phyloP scores from a whole-genome alignment of 768 basidiomycete genomes.

The Russula vinacea region DNA sequence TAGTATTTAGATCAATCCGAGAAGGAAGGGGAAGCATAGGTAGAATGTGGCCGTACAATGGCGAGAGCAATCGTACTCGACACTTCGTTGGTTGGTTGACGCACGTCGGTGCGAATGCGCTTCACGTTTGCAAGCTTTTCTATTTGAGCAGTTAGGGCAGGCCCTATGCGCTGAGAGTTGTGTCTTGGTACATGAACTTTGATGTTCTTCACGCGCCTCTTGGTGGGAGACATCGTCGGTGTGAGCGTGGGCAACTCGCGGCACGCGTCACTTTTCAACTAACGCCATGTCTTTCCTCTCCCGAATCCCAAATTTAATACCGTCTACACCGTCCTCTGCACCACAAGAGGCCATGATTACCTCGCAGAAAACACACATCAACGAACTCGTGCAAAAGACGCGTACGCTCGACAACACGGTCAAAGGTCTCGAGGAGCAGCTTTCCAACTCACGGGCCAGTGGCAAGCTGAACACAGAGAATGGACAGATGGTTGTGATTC shows the following conservation, averaged over 20 bases:
- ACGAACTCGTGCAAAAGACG: slow-evolving; percentile 68
- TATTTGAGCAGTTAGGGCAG: slow-evolving; percentile 59
- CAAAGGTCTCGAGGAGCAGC: slow-evolving; percentile 47
- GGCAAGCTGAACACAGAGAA: slow-evolving; percentile 51
- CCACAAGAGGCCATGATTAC: slow-evolving; percentile 51
- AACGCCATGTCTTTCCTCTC: slow-evolving; percentile 18
- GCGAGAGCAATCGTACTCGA: slow-evolving; percentile 52
- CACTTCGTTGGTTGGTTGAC: slow-evolving; percentile 59
- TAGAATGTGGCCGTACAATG: slow-evolving; percentile 48
- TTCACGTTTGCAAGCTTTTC: slow-evolving; percentile 51
- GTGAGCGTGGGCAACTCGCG: background rate
- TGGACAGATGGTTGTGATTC: slow-evolving; percentile 65
- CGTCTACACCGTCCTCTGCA: slow-evolving; percentile 32
- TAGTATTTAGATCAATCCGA: slow-evolving; percentile 27
- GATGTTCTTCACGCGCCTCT: slow-evolving; percentile 50
- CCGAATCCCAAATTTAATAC: slow-evolving; percentile 27
- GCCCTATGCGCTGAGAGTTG: slow-evolving; percentile 67
- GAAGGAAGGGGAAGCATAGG: background rate
- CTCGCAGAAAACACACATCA: slow-evolving; percentile 64
- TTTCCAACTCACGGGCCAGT: slow-evolving; percentile 48
- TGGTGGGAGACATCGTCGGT: slow-evolving; percentile 56
- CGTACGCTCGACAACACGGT: slow-evolving; percentile 60
- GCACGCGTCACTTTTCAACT: background rate
- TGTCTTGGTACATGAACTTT: slow-evolving; percentile 70
- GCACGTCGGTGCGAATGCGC: slow-evolving; percentile 51